These are phyloP conservation scores for Curvularia verruculosa DNA, from an alignment of 2,329 filamentous ascomycete genomes.

Conservation along the genomic window DNA sequence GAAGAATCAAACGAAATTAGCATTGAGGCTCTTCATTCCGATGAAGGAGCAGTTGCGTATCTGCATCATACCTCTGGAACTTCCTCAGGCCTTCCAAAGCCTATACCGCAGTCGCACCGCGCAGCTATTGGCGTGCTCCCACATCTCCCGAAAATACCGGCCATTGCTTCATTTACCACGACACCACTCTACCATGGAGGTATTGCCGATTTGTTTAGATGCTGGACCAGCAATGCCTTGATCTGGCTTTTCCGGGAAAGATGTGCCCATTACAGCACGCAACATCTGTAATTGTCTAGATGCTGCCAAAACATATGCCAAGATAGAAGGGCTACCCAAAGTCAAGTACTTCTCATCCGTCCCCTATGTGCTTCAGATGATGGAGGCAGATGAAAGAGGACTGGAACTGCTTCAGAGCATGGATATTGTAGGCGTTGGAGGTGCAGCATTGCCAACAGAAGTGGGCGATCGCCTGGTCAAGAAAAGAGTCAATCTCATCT, in stretches of 20 bases:
- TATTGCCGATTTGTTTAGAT: slow-evolving; percentile 65
- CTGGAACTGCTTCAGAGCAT: slow-evolving; percentile 66
- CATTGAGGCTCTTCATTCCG: slow-evolving; percentile 17
- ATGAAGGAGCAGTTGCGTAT: slow-evolving; percentile 58
- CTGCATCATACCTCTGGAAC: slow-evolving; percentile 70
- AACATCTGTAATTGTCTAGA: slow-evolving; percentile 60
- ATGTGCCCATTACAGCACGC: slow-evolving; percentile 61
- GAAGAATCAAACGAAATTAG: slow-evolving; percentile 11
- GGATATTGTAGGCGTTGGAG: slow-evolving; percentile 68
- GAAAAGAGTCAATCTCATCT: slow-evolving; percentile 62
- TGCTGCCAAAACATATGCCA: slow-evolving; percentile 36
- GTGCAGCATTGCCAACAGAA: slow-evolving; percentile 61
- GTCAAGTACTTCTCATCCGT: slow-evolving; percentile 68
- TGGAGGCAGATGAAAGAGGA: slow-evolving; percentile 87
- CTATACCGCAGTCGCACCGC: slow-evolving; percentile 64
- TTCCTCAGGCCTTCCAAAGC: slow-evolving; percentile 67
- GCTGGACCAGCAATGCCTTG: slow-evolving; percentile 65
- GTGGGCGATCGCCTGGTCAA: slow-evolving; percentile 62
- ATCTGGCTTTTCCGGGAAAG: slow-evolving; percentile 68
- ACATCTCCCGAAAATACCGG: slow-evolving; percentile 45
- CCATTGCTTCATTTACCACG: slow-evolving; percentile 64
- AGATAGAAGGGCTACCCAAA: slow-evolving; percentile 29
- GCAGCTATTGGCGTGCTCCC: slow-evolving; percentile 63
- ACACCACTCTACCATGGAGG: slow-evolving; percentile 72
- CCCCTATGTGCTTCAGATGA: slow-evolving; percentile 85